phyloP scores from a whole-genome alignment of 306 rosid genomes.

The Vicia villosa region DNA sequence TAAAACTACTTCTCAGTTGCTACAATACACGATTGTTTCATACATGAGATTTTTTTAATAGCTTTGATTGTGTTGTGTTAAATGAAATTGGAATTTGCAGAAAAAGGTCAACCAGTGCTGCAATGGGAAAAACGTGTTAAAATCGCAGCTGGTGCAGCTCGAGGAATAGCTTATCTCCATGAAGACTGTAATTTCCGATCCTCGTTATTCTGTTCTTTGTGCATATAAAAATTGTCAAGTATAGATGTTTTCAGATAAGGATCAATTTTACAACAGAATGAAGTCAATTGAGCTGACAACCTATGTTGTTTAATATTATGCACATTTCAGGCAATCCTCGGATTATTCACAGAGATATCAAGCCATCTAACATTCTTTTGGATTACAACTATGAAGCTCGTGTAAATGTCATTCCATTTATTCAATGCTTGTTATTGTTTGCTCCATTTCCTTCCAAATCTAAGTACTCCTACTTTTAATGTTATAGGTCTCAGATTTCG shows the following conservation, averaged over 20 bases:
- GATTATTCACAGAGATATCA: conserved; percentile 93
- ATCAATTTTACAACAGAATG: background rate
- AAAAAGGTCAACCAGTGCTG: conserved; percentile 57
- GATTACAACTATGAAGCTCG: conserved; percentile 79
- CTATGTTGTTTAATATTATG: conserved; percentile 28
- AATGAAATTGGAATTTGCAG: conserved; percentile 47
- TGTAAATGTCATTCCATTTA: conserved; percentile 47
- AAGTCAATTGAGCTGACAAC: background rate
- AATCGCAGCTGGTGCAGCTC: conserved; percentile 92
- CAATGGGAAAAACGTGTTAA: conserved; percentile 81
- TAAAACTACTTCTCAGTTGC: conserved; percentile 43
- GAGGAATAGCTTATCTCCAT: conserved; percentile 93
- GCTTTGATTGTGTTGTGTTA: conserved; percentile 30
- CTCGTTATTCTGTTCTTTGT: conserved; percentile 9
- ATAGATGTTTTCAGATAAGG: conserved; percentile 5
- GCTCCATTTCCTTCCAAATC: conserved; percentile 19
- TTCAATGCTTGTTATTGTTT: conserved; percentile 16
- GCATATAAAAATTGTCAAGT: background rate
- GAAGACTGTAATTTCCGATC: conserved; percentile 79
- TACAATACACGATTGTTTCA: conserved; percentile 15
- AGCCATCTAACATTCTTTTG: conserved; percentile 92
- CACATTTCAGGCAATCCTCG: conserved; percentile 81
- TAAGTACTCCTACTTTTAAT: conserved; percentile 19
- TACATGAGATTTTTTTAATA: conserved; percentile 21
- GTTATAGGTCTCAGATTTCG: conserved; percentile 89